phyloP scores from a whole-genome alignment of 2,329 filamentous ascomycete genomes.

The Penicillium sp. region DNA sequence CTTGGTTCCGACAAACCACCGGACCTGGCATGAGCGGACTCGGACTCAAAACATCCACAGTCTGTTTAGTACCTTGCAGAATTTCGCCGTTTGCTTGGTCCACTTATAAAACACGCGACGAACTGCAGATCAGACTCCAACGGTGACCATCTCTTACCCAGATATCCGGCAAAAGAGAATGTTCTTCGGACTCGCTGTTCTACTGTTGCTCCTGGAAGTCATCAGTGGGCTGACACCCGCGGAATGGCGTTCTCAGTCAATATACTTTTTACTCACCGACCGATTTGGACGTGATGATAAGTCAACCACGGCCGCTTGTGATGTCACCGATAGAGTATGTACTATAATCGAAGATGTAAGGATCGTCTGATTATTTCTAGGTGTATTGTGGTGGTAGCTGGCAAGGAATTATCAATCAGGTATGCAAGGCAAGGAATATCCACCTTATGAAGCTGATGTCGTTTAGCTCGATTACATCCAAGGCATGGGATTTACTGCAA shows the following conservation, averaged over 20 bases:
- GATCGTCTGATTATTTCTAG: slow-evolving; percentile 31
- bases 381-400: slow-evolving; percentile 52
- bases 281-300: slow-evolving; percentile 47
- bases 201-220: slow-evolving; percentile 15
- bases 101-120: not conserved
- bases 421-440: slow-evolving; percentile 6
- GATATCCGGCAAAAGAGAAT: not conserved
- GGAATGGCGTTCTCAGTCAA: slow-evolving; percentile 48
- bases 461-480: slow-evolving; percentile 55
- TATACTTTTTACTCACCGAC: slow-evolving; percentile 53
- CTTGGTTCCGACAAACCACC: not conserved
- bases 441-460: not conserved
- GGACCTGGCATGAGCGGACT: not conserved
- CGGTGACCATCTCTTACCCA: not conserved
- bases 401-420: slow-evolving; percentile 48
- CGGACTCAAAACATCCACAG: not conserved
- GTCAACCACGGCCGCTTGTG: slow-evolving; percentile 39
- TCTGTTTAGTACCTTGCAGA: not conserved
- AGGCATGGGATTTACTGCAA: slow-evolving; percentile 53
- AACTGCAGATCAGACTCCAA: not conserved
- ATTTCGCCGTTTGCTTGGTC: not conserved
- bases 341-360: slow-evolving; percentile 42
- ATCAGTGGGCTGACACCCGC: slow-evolving; percentile 33
- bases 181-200: not conserved
- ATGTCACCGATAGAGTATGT: slow-evolving; percentile 29